A percentile compares a stretch with the other conserved stretches of the same genome.
Evolutionary conservation across 768 basidiomycete species (phyloP).

Genomic region (Hygrocybe coccinea): DNA sequence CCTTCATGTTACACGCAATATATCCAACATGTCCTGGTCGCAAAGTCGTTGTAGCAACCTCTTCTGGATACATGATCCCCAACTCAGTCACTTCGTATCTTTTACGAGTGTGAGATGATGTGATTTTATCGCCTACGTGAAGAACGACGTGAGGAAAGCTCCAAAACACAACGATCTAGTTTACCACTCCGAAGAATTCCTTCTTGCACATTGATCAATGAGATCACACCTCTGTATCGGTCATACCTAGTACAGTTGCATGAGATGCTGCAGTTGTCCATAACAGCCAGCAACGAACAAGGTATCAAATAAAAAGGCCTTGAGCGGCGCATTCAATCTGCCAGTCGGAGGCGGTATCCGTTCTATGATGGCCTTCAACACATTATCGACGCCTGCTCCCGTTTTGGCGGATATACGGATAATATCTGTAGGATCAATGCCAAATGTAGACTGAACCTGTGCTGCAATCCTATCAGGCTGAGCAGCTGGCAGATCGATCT

Average conservation of each 20-base stretch:
- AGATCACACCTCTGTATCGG: slow-evolving; percentile 92
- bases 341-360: slow-evolving; percentile 80
- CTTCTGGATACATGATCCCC: slow-evolving; percentile 87
- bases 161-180: slow-evolving; percentile 1
- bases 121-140: slow-evolving; percentile 78
- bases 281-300: slow-evolving; percentile 47
- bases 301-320: slow-evolving; percentile 91
- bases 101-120: slow-evolving; percentile 77
- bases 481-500: slow-evolving; percentile 92
- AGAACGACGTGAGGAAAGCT: background rate
- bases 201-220: slow-evolving; percentile 74
- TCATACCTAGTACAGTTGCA: slow-evolving; percentile 62
- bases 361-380: slow-evolving; percentile 76
- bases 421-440: slow-evolving; percentile 67
- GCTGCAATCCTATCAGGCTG: slow-evolving; percentile 74
- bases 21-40: slow-evolving; percentile 82
- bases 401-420: slow-evolving; percentile 90
- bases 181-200: slow-evolving; percentile 80
- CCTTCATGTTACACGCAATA: slow-evolving; percentile 96
- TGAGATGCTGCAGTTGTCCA: background rate
- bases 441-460: slow-evolving; percentile 81
- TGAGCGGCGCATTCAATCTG: slow-evolving; percentile 48
- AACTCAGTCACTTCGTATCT: slow-evolving; percentile 86
- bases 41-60: slow-evolving; percentile 64
- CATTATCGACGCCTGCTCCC: slow-evolving; percentile 71